phyloP scores from a whole-genome alignment of 2,329 filamentous ascomycete species.

The Dactylellina drechsleri region DNA sequence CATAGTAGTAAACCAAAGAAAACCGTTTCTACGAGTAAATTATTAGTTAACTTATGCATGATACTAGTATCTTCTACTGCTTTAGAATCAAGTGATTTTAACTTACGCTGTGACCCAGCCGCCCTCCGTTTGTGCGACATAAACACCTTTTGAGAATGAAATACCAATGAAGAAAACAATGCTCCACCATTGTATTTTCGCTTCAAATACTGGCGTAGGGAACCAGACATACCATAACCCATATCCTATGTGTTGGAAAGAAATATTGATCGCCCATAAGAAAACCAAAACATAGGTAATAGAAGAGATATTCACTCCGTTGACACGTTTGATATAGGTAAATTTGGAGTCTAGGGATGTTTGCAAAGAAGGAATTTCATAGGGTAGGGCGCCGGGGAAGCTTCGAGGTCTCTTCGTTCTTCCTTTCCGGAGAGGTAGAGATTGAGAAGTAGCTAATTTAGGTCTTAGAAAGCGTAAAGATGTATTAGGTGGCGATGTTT shows the following conservation, averaged over 20 bases:
- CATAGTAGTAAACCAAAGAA: conserved; percentile 41
- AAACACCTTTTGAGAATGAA: conserved; percentile 42
- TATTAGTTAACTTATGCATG: too few relatives aligned
- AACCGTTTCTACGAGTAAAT: conserved; percentile 18
- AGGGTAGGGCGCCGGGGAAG: conserved; percentile 23
- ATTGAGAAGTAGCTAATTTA: conserved; percentile 37
- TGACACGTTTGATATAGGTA: conserved; percentile 6
- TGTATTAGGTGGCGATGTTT: conserved; percentile 24
- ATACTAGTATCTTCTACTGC: too few relatives aligned
- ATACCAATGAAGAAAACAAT: conserved; percentile 44
- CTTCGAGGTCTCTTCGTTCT: conserved; percentile 43
- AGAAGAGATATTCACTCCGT: conserved; percentile 33
- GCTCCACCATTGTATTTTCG: conserved; percentile 42
- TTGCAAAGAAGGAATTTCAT: not conserved
- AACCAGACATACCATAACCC: conserved; percentile 50
- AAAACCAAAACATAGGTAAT: conserved; percentile 31
- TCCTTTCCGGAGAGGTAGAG: conserved; percentile 29
- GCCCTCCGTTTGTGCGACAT: conserved; percentile 26
- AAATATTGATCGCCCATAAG: conserved; percentile 30
- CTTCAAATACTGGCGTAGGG: conserved; percentile 37
- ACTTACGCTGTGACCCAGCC: conserved; percentile 46
- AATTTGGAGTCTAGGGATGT: not conserved
- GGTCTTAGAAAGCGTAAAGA: conserved; percentile 29
- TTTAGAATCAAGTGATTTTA: not conserved
- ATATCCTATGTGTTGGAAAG: conserved; percentile 47